Conservation (phyloP, 192 early-diverging fungal genomes). For the Umbelopsis isabellina region DNA sequence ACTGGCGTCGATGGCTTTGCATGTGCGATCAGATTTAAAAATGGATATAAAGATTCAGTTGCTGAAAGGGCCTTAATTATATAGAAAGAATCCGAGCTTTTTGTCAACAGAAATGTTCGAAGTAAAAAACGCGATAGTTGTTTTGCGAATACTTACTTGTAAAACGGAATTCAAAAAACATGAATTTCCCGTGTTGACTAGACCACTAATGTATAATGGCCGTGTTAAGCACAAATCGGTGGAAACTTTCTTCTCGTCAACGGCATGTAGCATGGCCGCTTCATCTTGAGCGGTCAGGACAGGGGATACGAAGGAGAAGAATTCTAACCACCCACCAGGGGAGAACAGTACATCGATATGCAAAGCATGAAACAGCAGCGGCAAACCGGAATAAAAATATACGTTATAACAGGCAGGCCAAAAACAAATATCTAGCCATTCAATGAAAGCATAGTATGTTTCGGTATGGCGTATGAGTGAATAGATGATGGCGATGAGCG, state of each 20-base stretch:
- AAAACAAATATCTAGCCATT: slow-evolving; percentile 26
- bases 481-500: slow-evolving; percentile 29
- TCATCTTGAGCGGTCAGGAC: slow-evolving; percentile 18
- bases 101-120: not conserved
- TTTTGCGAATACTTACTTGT: slow-evolving; percentile 58
- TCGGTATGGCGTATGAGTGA: slow-evolving; percentile 25
- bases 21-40: slow-evolving; percentile 17
- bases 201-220: slow-evolving; percentile 47
- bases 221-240: slow-evolving; percentile 16
- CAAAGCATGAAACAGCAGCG: slow-evolving; percentile 22
- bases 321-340: slow-evolving; percentile 2
- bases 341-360: slow-evolving; percentile 9
- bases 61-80: slow-evolving; percentile 20
- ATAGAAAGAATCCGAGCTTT: not conserved
- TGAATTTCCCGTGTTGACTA: slow-evolving; percentile 90
- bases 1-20: slow-evolving; percentile 11
- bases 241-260: not conserved
- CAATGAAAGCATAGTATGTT: slow-evolving; percentile 24
- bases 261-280: slow-evolving; percentile 6
- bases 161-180: slow-evolving; percentile 94
- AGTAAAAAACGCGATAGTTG: not conserved
- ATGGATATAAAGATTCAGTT: slow-evolving; percentile 22
- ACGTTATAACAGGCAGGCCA: slow-evolving; percentile 24
- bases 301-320: slow-evolving; percentile 7
- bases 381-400: slow-evolving; percentile 24